Percentiles rank a stretch among this genome's conserved stretches.
These are phyloP conservation scores for Didymosphaeria variabile DNA, from an alignment of 2,329 filamentous ascomycete genomes.

Conservation along the genomic window DNA sequence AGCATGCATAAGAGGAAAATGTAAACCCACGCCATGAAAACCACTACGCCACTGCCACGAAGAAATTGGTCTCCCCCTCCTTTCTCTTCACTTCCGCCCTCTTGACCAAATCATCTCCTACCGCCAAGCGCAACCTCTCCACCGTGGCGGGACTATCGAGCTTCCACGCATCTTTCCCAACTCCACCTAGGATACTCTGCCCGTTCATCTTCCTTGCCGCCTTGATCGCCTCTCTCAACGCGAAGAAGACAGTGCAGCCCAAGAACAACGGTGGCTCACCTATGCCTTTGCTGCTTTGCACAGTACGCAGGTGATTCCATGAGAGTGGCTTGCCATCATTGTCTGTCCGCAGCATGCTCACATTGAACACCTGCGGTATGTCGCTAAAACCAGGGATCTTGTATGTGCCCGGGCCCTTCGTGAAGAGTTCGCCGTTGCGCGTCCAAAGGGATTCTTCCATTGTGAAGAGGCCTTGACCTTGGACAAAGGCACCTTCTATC, in stretches of 20 bases:
- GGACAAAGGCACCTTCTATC: slow-evolving; percentile 82
- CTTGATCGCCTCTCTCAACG: slow-evolving; percentile 81
- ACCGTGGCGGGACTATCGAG: slow-evolving; percentile 83
- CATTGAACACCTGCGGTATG: slow-evolving; percentile 86
- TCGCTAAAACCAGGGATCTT: slow-evolving; percentile 91
- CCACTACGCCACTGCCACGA: slow-evolving; percentile 39
- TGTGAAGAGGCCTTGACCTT: slow-evolving; percentile 81
- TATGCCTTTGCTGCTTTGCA: slow-evolving; percentile 82
- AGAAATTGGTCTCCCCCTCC: slow-evolving; percentile 68
- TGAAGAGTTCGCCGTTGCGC: slow-evolving; percentile 71
- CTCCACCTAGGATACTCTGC: slow-evolving; percentile 60
- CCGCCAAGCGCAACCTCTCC: slow-evolving; percentile 79
- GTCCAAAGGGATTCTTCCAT: slow-evolving; percentile 77
- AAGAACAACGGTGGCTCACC: slow-evolving; percentile 78
- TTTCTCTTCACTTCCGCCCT: slow-evolving; percentile 71
- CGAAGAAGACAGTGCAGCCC: slow-evolving; percentile 85
- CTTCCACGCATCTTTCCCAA: slow-evolving; percentile 53
- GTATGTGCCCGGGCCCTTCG: slow-evolving; percentile 72
- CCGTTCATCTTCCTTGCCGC: slow-evolving; percentile 67
- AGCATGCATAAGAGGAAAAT: no score
- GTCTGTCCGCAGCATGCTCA: slow-evolving; percentile 78
- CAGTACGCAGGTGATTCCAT: slow-evolving; percentile 85
- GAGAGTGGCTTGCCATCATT: slow-evolving; percentile 59
- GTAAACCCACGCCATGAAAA: no score
- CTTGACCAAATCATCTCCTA: slow-evolving; percentile 81